Base-by-base conservation (phyloP, 2,329 filamentous ascomycete species). In the Ascochyta rabiei region DNA sequence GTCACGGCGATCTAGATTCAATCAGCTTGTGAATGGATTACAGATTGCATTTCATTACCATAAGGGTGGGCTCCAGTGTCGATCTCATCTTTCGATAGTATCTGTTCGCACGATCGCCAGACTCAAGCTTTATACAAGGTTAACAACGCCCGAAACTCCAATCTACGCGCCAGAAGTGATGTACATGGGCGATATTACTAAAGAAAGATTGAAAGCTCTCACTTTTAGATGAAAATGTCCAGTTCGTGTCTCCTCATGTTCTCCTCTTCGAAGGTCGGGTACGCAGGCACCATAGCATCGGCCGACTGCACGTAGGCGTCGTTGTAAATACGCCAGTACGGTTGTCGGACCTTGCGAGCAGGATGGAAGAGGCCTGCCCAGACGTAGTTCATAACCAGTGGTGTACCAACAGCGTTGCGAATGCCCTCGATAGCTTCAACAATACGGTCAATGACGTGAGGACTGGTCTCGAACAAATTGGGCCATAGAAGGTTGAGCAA, bases 321-420 rank as follows among this genome's bases (percentile, higher is more conserved):
- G 69, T 99, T 99, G 79, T 97, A 97, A 38, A 99, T 80, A 54
- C 95, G 84, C 93, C 95, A 99, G 79, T 98, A 99, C 18, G 96
- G 95, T 60, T 86, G 88, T 57, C 95, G 85, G 48, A 99, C 95
- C 79, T 98, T 98, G 59, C 95, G 85, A 3, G 95, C 95, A 0
- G 95, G 93, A 73, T 99, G 96, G 82, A 99, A 99, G 16, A 99
- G 81, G 16, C 95, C 95, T 0, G 95, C 93, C 93, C 93, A 98
- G 56, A 98, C 89, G 75, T 99, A 99, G 79, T 99, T 99, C 84
- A 99, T 89, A 31, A 97, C 91, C 19, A 96, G 80, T 2, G 95
- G 95, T 0, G 92, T 91, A 0, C 95, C 95, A 39, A 98, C 89
- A 0, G 93, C 92, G 81, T 97, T 91, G 42, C 95, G 87, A 59